Conservation (phyloP, 139 green algal species). For the Tetradesmus lagerheimii region DNA sequence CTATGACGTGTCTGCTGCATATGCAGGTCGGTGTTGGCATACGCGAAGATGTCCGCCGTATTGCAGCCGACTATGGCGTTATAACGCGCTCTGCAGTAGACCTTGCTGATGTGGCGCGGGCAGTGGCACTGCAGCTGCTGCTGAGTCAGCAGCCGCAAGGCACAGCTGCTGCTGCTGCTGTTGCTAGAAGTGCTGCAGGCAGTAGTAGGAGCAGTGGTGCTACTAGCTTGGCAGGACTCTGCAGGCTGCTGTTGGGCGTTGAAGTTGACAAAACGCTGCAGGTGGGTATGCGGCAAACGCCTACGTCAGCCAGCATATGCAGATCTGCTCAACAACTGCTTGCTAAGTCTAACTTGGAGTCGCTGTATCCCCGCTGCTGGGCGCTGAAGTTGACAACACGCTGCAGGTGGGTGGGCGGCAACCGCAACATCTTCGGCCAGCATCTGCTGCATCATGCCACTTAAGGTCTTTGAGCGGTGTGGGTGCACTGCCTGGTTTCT, state of each 20-base stretch:
- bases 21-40: conserved; percentile 31
- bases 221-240: neutral
- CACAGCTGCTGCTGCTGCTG: neutral
- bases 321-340: no score
- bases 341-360: no score
- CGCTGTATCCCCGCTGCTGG: no score
- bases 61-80: neutral
- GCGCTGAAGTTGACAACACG: neutral
- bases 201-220: neutral
- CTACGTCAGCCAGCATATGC: no score
- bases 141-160: neutral
- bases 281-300: no score
- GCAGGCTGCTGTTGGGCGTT: neutral
- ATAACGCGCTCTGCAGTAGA: conserved; percentile 6
- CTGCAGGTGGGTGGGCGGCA: no score
- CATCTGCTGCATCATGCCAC: no score
- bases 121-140: neutral
- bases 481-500: no score
- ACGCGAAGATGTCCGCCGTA: conserved; percentile 12
- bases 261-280: conserved; percentile 8
- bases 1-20: neutral
- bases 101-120: neutral
- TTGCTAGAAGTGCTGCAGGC: neutral
- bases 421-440: no score
- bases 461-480: no score